phyloP scores from a whole-genome alignment of 1,284 basidiomycete genomes.

The Pterulicium gracile region DNA sequence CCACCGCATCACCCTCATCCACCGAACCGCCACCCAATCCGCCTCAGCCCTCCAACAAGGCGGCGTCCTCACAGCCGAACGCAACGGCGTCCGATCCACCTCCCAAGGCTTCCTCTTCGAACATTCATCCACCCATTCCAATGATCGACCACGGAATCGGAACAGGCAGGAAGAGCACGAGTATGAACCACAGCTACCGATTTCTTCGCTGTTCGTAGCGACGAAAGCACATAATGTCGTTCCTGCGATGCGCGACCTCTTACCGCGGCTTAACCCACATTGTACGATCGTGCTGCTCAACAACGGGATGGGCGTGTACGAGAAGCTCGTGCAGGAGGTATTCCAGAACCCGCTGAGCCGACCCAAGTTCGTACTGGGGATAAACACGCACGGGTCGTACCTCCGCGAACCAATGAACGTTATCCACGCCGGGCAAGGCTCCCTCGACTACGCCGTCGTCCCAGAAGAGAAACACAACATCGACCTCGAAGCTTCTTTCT shows the following conservation, averaged over 20 bases:
- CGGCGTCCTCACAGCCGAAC: conserved; percentile 33
- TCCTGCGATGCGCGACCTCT: conserved; percentile 46
- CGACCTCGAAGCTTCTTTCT: conserved; percentile 45
- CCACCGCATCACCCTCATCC: conserved; percentile 58
- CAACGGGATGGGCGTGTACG: conserved; percentile 89
- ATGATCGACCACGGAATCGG: conserved; percentile 6
- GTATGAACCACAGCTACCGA: conserved; percentile 12
- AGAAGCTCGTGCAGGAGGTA: conserved; percentile 55
- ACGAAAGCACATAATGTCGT: conserved; percentile 70
- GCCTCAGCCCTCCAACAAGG: conserved; percentile 19
- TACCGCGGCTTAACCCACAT: conserved; percentile 50
- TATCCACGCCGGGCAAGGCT: conserved; percentile 69
- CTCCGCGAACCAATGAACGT: conserved; percentile 40
- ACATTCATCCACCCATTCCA: conserved; percentile 14
- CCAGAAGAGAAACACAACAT: conserved; percentile 36
- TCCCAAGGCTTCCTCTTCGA: conserved; percentile 36
- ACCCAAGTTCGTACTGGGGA: conserved; percentile 81
- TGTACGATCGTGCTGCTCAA: conserved; percentile 87
- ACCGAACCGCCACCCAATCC: conserved; percentile 34
- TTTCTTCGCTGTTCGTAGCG: conserved; percentile 75
- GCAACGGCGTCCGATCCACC: conserved; percentile 29
- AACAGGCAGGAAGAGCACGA: neutral
- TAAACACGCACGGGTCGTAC: conserved; percentile 75
- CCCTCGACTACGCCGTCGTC: conserved; percentile 70
- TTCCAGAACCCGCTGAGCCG: conserved; percentile 68